Evolutionary conservation across 495 filamentous ascomycete genomes (phyloP), one percentile per base, ranked within the genome.

Genomic region (Articulospora tetracladia): DNA sequence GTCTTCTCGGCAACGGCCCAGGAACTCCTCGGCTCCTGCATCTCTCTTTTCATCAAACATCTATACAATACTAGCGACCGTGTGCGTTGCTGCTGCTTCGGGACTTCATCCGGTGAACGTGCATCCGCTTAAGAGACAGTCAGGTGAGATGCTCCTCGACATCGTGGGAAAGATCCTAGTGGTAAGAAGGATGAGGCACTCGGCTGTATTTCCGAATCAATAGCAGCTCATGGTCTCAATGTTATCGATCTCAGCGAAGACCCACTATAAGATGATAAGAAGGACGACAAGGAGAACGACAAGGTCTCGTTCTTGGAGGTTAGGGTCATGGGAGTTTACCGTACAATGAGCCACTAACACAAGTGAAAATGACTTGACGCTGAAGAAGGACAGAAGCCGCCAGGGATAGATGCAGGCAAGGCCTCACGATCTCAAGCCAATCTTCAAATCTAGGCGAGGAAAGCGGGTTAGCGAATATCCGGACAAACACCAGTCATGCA

Each of bases 1-100:
- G 85, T 91, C 56, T 89, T 93, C 69, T 79, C 87, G 10, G 79
- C 77, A 44, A 94, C 87, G 6, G 82, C 85, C 0, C 88, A 93
- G 68, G 90, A 94, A 71, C 79, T 93, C 32, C 80, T 93, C 1
- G 86, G 88, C 13, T 90, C 87, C 24, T 90, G 87, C 73, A 86
- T 94, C 66, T 93, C 93, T 75, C 74, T 93, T 11, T 92, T 94
- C 64, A 87, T 93, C 73, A 93, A 94, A 72, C 90, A 73, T 28
- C 69, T 68, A 8, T 73, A 66, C 65, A 90, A 94, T 69, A 83
- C 91, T 24, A 86, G 89, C 36, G 90, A 93, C 64, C 86, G 88
- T 17, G 82, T 94, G 8, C 86, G 55, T 20, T 30, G 55, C 55
- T 1, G 26, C 48, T 23, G 41, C 39, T 3, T 39, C 55, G 23